Conservation (phyloP, 2,329 filamentous ascomycete genomes). For the Chaetothyriales sp. region DNA sequence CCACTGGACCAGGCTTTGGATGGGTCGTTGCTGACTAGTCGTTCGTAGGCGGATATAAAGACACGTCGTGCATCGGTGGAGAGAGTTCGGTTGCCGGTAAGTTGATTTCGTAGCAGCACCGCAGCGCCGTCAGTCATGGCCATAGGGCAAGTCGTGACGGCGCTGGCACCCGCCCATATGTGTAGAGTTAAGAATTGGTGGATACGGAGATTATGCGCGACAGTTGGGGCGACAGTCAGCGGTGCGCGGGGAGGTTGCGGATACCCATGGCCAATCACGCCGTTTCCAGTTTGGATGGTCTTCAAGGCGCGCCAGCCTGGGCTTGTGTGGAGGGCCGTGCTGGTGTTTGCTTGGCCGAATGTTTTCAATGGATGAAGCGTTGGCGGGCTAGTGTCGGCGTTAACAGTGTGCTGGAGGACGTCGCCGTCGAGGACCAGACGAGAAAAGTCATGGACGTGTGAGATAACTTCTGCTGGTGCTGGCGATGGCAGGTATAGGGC, state of each 20-base stretch:
- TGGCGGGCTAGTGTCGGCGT: slow-evolving; percentile 12
- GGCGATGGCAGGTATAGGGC: slow-evolving; percentile 10
- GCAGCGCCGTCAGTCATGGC: slow-evolving; percentile 42
- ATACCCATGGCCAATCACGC: slow-evolving; percentile 48
- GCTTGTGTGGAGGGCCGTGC: slow-evolving; percentile 29
- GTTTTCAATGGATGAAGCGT: slow-evolving; percentile 12
- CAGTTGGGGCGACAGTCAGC: background rate
- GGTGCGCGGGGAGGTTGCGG: slow-evolving; percentile 3
- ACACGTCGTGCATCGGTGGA: slow-evolving; percentile 13
- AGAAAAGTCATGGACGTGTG: slow-evolving; percentile 13
- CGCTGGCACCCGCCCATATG: slow-evolving; percentile 47
- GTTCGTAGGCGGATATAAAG: slow-evolving; percentile 19
- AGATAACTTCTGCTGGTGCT: slow-evolving; percentile 3
- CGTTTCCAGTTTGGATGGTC: slow-evolving; percentile 44
- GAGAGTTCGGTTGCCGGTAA: slow-evolving; percentile 2
- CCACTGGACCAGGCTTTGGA: slow-evolving; percentile 24
- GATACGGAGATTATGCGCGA: slow-evolving; percentile 36
- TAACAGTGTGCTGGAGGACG: slow-evolving; percentile 11
- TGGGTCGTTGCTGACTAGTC: slow-evolving; percentile 20
- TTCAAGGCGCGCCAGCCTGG: slow-evolving; percentile 49
- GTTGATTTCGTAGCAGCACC: slow-evolving; percentile 18
- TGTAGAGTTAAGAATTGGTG: slow-evolving; percentile 45
- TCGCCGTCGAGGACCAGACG: slow-evolving; percentile 9
- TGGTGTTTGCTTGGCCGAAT: slow-evolving; percentile 15
- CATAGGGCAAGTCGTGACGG: slow-evolving; percentile 50